A percentile compares a stretch with the other conserved stretches of the same genome.
Evolutionary conservation across 257 asterid genomes (phyloP).

Genomic region (Cinchona pubescens): DNA sequence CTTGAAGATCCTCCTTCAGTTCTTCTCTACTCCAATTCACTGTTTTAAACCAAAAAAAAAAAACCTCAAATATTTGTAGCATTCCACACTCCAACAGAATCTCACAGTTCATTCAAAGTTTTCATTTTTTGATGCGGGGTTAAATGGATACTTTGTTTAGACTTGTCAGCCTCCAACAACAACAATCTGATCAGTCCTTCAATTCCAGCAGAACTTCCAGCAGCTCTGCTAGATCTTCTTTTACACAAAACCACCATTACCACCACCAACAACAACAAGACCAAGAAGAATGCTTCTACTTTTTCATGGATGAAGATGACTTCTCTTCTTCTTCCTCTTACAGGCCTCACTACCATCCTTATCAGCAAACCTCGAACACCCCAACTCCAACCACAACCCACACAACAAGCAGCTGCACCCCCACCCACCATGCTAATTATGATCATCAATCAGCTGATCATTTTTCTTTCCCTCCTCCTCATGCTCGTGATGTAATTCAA

Average conservation of each 20-base stretch:
- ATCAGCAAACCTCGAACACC: conserved; percentile 34
- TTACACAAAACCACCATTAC: conserved; percentile 35
- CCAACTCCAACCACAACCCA: conserved; percentile 47
- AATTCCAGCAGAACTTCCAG: conserved; percentile 74
- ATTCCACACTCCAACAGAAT: conserved; percentile 28
- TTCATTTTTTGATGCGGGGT: conserved; percentile 46
- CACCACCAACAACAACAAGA: conserved; percentile 27
- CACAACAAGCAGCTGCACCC: conserved; percentile 32
- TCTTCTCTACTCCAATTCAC: conserved; percentile 17
- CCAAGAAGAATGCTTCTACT: conserved; percentile 93
- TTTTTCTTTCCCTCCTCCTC: conserved; percentile 42
- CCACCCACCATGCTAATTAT: conserved; percentile 38
- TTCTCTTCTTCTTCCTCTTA: conserved; percentile 91
- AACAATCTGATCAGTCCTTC: conserved; percentile 65
- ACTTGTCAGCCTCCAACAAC: conserved; percentile 69
- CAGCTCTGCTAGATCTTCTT: conserved; percentile 79
- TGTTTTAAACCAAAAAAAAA: conserved; percentile 28
- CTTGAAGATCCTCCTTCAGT: conserved; percentile 33
- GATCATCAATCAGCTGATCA: conserved; percentile 31
- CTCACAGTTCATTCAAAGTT: conserved; percentile 19
- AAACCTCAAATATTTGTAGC: conserved; percentile 39
- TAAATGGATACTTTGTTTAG: conserved; percentile 98
- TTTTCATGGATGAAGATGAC: conserved; percentile 96
- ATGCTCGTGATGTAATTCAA: conserved; percentile 38
- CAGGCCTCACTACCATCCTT: conserved; percentile 36